Percentiles rank a stretch among this genome's conserved stretches.
Evolutionary conservation across 805 yeast species (phyloP).

Genomic region (Debaryomyces hansenii): DNA sequence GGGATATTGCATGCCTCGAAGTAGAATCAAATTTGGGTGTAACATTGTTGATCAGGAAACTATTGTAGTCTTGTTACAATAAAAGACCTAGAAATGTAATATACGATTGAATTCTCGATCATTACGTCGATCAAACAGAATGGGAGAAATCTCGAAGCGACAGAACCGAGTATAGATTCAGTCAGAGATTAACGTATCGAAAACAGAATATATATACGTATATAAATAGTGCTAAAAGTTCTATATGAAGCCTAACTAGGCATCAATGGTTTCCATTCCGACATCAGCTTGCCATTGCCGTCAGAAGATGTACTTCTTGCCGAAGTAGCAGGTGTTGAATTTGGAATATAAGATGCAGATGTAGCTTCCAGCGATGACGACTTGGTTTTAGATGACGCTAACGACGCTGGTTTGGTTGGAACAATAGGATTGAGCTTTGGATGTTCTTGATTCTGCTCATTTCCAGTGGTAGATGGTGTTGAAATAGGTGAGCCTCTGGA

Average conservation of each 20-base stretch:
- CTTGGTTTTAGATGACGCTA: slow-evolving; percentile 19
- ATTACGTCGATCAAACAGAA: too few species aligned
- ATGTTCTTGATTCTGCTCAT: not conserved
- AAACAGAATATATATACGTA: too few species aligned
- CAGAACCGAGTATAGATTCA: too few species aligned
- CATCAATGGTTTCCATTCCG: slow-evolving; percentile 53
- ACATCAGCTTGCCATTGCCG: slow-evolving; percentile 24
- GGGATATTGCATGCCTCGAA: too few species aligned
- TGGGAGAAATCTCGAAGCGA: too few species aligned
- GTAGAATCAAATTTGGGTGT: too few species aligned
- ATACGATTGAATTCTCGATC: too few species aligned
- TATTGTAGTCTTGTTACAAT: too few species aligned
- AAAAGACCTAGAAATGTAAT: too few species aligned
- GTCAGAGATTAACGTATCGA: too few species aligned
- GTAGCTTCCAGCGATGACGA: not conserved
- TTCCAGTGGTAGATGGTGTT: slow-evolving; percentile 3
- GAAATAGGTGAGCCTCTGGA: slow-evolving; percentile 3
- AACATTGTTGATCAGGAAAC: too few species aligned
- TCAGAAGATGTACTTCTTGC: slow-evolving; percentile 1
- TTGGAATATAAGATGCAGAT: slow-evolving; percentile 9
- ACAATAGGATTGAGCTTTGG: slow-evolving; percentile 29
- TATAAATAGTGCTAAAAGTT: too few species aligned
- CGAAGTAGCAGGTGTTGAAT: slow-evolving; percentile 7
- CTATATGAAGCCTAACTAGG: slow-evolving; percentile 35
- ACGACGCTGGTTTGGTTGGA: slow-evolving; percentile 35